Base-by-base conservation (phyloP, 805 yeast species). In the Monosporozyma aerobia region DNA sequence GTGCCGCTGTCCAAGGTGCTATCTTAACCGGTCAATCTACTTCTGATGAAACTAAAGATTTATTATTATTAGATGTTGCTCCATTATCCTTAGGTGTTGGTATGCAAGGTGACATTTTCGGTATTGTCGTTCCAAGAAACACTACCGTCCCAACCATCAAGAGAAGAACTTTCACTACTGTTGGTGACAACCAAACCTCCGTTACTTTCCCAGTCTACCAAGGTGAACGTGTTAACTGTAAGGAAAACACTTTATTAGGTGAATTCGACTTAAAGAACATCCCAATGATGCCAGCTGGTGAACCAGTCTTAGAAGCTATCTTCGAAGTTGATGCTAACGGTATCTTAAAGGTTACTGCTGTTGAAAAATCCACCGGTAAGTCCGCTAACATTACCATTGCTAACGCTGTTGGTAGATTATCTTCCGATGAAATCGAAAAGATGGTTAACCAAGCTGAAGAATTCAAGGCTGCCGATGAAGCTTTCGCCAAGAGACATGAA, bases 261-360 rank as follows among this genome's bases (percentile, higher is more conserved):
- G 96, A 92, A 83, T 92, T 92, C 77, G 97, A 92, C 81, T 85
- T 92, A 74, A 87, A 89, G 77, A 95, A 94, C 73, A 87, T 92
- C 69, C 98, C 99, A 73, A 97, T 97, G 73, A 82, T 94, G 79
- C 88, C 89, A 76, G 95, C 97, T 78, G 98, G 98, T 78, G 97
- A 90, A 77, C 98, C 99, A 75, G 97, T 89, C 73, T 85, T 92
- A 72, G 98, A 92, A 82, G 97, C 96, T 67, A 94, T 92, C 74
- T 94, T 92, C 77, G 96, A 92, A 77, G 92, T 94, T 71, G 99
- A 94, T 77, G 98, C 98, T 72, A 94, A 92, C 78, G 99, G 99
- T 83, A 94, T 92, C 82, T 83, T 92, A 76, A 94, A 92, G 87
- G 99, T 92, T 69, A 90, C 97, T 66, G 99, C 99, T 60, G 85